These are phyloP conservation scores for Datura wrightii DNA, from an alignment of 257 asterid species.

Conservation along the genomic window DNA sequence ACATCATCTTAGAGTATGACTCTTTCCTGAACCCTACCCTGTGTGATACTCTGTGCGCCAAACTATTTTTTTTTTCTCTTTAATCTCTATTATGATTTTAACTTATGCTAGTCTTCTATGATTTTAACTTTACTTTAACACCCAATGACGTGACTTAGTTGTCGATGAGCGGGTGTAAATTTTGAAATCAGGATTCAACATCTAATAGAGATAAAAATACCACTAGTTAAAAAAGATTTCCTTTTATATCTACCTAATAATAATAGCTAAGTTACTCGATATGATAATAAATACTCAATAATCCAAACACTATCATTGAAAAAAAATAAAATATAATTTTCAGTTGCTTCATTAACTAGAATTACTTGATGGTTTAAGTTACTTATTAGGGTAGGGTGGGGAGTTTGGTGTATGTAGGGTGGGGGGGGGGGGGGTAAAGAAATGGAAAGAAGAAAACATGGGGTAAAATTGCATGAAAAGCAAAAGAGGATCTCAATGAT, in stretches of 20 bases:
- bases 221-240: no score
- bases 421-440: neutral
- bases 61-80: neutral
- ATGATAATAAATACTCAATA: neutral
- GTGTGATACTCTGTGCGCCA: neutral
- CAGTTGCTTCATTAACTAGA: neutral
- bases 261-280: neutral
- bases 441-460: neutral
- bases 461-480: conserved; percentile 31
- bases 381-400: neutral
- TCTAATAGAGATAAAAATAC: no score
- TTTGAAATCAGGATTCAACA: neutral
- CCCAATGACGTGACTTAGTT: neutral
- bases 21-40: neutral
- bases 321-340: neutral
- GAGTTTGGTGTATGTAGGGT: neutral
- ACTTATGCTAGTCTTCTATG: neutral
- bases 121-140: neutral
- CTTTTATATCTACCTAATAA: neutral
- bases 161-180: neutral
- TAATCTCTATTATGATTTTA: neutral
- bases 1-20: neutral
- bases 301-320: neutral
- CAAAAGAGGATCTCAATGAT: conserved; percentile 22
- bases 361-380: neutral